Evolutionary conservation across 805 yeast genomes (phyloP).

Genomic region (Isabelozyma rhagii): DNA sequence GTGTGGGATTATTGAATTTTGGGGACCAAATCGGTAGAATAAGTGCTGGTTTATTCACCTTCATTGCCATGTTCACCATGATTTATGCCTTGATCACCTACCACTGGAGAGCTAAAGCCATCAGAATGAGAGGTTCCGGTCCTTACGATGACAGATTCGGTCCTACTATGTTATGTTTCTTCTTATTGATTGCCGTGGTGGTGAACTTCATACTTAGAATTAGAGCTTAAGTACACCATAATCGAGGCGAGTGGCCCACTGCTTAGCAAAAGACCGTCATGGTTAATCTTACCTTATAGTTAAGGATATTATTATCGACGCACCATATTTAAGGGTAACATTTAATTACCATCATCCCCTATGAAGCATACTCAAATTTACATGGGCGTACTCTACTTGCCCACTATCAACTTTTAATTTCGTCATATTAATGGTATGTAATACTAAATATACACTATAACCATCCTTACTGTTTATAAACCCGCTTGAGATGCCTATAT

Average conservation of each 20-base stretch:
- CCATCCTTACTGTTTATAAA: neutral
- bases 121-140: conserved; percentile 95
- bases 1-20: conserved; percentile 92
- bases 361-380: no score
- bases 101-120: conserved; percentile 99
- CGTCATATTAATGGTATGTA: neutral
- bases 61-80: conserved; percentile 98
- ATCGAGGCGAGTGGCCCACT: neutral
- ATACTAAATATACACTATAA: neutral
- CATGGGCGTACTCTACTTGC: neutral
- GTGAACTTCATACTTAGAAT: conserved; percentile 88
- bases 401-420: neutral
- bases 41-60: conserved; percentile 89
- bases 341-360: no score
- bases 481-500: conserved; percentile 30
- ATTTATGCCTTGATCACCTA: conserved; percentile 90
- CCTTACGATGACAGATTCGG: conserved; percentile 99
- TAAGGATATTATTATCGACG: no score
- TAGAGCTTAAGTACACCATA: conserved; percentile 35
- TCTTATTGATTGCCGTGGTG: conserved; percentile 87
- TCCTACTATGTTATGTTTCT: conserved; percentile 95
- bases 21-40: conserved; percentile 93
- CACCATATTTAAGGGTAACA: no score
- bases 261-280: no score
- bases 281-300: no score